A percentile compares a stretch with the other conserved stretches of the same genome.
Evolutionary conservation across 148 eudicot genomes (phyloP).

Genomic region (Chenopodium album): DNA sequence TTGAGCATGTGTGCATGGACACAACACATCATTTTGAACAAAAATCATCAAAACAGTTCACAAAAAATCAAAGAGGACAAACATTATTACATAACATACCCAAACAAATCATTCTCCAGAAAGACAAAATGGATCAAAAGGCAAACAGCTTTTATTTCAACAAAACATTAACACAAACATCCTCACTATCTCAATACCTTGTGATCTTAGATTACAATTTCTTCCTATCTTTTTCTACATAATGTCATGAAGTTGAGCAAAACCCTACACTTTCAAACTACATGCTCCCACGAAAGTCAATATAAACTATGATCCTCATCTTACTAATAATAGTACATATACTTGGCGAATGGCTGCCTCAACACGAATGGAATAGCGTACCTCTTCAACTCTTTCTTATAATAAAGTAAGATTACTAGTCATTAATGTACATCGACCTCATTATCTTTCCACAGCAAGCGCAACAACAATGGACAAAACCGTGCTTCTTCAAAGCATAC

Average conservation of each 20-base stretch:
- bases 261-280: neutral
- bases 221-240: neutral
- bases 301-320: neutral
- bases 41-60: no score
- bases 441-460: neutral
- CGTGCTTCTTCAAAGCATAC: neutral
- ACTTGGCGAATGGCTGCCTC: no score
- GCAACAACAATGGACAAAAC: neutral
- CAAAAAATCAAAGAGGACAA: no score
- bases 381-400: neutral
- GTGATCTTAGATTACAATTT: neutral
- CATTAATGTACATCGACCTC: neutral
- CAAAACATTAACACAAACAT: no score
- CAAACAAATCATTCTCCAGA: no score
- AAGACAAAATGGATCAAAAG: no score
- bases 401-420: no score
- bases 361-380: neutral
- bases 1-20: no score
- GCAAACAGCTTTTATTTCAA: no score
- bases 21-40: no score
- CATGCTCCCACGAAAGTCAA: neutral
- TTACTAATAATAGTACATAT: no score
- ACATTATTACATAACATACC: no score
- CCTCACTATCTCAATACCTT: neutral
- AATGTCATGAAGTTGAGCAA: neutral